Conservation (phyloP, 352 stramenopile genomes). For the Globisporangium paddicum region DNA sequence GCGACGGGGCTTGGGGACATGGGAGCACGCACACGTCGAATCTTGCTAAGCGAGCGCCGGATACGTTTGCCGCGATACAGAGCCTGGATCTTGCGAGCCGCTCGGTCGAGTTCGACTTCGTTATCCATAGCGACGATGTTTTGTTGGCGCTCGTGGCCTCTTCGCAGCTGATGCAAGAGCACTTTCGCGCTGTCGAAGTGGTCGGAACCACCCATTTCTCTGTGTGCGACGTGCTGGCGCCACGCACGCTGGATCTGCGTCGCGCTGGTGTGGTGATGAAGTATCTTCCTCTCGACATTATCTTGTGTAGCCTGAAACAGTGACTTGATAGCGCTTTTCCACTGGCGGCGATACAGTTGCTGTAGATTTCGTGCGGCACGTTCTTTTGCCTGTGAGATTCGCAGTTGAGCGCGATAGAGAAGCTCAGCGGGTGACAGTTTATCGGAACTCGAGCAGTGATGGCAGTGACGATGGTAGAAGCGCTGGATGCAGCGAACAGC, state of each 20-base stretch:
- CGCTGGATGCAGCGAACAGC: constrained; percentile 28
- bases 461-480: constrained; percentile 16
- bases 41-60: constrained; percentile 29
- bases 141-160: constrained; percentile 26
- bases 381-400: constrained; percentile 23
- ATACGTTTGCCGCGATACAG: constrained; percentile 45
- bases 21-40: constrained; percentile 22
- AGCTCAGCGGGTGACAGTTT: constrained; percentile 19
- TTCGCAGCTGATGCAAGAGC: constrained; percentile 38
- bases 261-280: constrained; percentile 12
- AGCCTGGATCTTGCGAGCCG: constrained; percentile 50
- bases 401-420: constrained; percentile 33
- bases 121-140: not conserved
- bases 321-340: constrained; percentile 14
- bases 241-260: constrained; percentile 36
- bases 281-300: constrained; percentile 9
- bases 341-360: constrained; percentile 25
- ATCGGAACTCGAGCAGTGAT: not conserved
- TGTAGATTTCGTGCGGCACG: constrained; percentile 43
- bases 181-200: constrained; percentile 22
- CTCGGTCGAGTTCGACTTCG: constrained; percentile 20
- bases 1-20: constrained; percentile 25
- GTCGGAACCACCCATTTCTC: not conserved
- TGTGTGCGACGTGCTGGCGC: constrained; percentile 18
- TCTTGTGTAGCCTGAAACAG: not conserved